Evolutionary conservation across 1,284 basidiomycete species (phyloP).

Genomic region (Nidula niveotomentosa): DNA sequence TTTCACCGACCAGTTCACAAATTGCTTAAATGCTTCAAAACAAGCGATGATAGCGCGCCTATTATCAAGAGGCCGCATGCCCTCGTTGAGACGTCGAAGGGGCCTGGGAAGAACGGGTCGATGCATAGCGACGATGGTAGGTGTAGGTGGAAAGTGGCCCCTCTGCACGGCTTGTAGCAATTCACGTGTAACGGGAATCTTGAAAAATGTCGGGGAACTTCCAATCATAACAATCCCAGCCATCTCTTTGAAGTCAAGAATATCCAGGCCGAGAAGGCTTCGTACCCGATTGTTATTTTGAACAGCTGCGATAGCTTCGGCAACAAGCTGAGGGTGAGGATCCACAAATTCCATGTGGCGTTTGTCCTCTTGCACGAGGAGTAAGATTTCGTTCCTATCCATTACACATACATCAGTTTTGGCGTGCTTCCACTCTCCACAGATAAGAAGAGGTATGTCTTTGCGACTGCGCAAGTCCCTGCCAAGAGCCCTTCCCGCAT

Average conservation of each 20-base stretch:
- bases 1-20: too few relatives aligned
- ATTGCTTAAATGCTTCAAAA: conserved; percentile 24
- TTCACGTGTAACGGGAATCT: conserved; percentile 20
- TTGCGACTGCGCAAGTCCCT: conserved; percentile 5
- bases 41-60: conserved; percentile 22
- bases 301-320: conserved; percentile 10
- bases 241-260: conserved; percentile 18
- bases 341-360: conserved; percentile 6
- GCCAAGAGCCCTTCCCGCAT: conserved; percentile 10
- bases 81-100: conserved; percentile 18
- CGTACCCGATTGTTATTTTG: conserved; percentile 8
- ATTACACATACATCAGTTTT: conserved; percentile 20
- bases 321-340: conserved; percentile 16
- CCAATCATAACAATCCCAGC: conserved; percentile 28
- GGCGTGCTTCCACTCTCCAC: conserved; percentile 13
- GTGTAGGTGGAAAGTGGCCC: conserved; percentile 3
- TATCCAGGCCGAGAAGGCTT: conserved; percentile 2
- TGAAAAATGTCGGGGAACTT: conserved; percentile 26
- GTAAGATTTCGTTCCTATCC: conserved; percentile 11
- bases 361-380: conserved; percentile 22
- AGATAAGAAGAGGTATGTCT: conserved; percentile 16
- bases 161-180: conserved; percentile 3
- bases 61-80: conserved; percentile 28
- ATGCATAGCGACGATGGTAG: conserved; percentile 18
- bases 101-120: conserved; percentile 19